These are phyloP conservation scores for Nothophytophthora sp. DNA, from an alignment of 352 stramenopile genomes.

Conservation along the genomic window DNA sequence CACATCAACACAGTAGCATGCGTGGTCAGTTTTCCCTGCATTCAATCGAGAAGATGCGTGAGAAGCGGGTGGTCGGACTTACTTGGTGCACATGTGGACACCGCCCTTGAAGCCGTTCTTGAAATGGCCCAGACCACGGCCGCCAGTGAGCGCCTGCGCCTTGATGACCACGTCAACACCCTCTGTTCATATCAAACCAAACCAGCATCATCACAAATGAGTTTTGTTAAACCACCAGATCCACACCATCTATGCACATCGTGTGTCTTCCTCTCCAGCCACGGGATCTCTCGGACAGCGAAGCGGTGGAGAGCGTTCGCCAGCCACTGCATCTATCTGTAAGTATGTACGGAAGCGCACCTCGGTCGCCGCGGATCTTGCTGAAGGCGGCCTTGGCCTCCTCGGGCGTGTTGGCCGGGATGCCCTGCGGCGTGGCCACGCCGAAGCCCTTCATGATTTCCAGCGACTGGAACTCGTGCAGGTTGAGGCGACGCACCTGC, in stretches of 20 bases:
- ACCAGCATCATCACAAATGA: conserved; percentile 10
- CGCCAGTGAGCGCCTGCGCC: conserved; percentile 96
- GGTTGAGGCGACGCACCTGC: conserved; percentile 89
- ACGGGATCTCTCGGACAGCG: too few relatives aligned
- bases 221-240: conserved; percentile 25
- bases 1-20: too few relatives aligned
- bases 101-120: conserved; percentile 98
- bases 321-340: too few relatives aligned
- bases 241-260: conserved; percentile 10
- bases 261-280: too few relatives aligned
- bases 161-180: conserved; percentile 95
- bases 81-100: conserved; percentile 97
- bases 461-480: conserved; percentile 95
- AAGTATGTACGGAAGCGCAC: too few relatives aligned
- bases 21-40: too few relatives aligned
- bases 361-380: conserved; percentile 70
- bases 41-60: too few relatives aligned
- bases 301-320: too few relatives aligned
- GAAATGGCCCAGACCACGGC: conserved; percentile 95
- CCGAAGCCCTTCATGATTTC: conserved; percentile 93
- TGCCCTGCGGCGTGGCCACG: conserved; percentile 70
- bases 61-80: too few relatives aligned
- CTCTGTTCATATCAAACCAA: too few relatives aligned
- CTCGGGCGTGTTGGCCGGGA: conserved; percentile 74
- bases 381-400: conserved; percentile 84